Percentiles rank a stretch among this genome's conserved stretches.
Conservation (phyloP, 2,329 filamentous ascomycete genomes). For the Monosporascus sp. region DNA sequence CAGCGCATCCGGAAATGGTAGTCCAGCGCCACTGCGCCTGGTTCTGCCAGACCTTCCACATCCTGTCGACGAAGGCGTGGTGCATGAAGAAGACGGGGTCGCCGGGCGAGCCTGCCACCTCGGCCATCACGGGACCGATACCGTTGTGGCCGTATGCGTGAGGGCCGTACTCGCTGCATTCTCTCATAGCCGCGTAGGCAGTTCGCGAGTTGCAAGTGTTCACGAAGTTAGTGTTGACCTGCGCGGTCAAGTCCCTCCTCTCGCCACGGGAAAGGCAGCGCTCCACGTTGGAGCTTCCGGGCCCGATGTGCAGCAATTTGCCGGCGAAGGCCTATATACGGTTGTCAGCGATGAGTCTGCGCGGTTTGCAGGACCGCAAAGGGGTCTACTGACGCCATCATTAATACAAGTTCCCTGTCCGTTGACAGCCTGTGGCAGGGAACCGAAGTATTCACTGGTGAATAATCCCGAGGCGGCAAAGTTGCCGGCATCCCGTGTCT, state of each 20-base stretch:
- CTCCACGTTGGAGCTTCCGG: slow-evolving; percentile 14
- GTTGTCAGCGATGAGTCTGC: slow-evolving; percentile 2
- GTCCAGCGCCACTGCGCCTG: slow-evolving; percentile 15
- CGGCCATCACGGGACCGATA: slow-evolving; percentile 26
- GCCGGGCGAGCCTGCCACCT: slow-evolving; percentile 23
- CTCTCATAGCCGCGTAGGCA: slow-evolving; percentile 4
- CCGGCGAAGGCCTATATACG: slow-evolving; percentile 16
- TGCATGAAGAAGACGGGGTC: slow-evolving; percentile 31
- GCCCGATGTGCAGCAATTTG: slow-evolving; percentile 10
- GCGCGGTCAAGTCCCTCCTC: neutral
- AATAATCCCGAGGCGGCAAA: slow-evolving; percentile 24
- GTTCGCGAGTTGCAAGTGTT: slow-evolving; percentile 7
- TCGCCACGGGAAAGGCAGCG: neutral
- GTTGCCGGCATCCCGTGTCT: slow-evolving; percentile 27
- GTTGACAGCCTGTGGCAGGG: slow-evolving; percentile 14
- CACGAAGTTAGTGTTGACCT: slow-evolving; percentile 5
- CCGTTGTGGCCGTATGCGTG: slow-evolving; percentile 30
- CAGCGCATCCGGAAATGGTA: slow-evolving; percentile 24
- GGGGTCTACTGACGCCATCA: slow-evolving; percentile 16
- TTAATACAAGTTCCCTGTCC: slow-evolving; percentile 23
- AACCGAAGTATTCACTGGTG: slow-evolving; percentile 23
- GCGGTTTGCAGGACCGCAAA: neutral
- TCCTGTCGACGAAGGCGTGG: slow-evolving; percentile 26
- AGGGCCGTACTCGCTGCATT: slow-evolving; percentile 16
- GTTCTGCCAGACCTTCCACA: slow-evolving; percentile 25